Evolutionary conservation across 2,329 filamentous ascomycete genomes (phyloP), one percentile per base, ranked within the genome.

Genomic region (Coniochaeta pulveracea): DNA sequence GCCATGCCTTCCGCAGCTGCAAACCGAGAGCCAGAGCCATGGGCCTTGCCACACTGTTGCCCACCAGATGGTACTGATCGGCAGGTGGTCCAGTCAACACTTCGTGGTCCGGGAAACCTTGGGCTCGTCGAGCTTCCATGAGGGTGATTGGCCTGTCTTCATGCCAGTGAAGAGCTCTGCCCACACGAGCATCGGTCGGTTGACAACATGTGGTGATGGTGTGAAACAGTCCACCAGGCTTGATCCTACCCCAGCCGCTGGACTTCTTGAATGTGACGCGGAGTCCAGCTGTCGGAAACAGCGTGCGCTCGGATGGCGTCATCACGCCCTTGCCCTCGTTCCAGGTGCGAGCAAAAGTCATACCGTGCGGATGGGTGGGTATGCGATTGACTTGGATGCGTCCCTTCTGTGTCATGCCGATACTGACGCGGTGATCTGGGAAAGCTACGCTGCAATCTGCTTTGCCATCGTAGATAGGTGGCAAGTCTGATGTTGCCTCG

Each of bases 31-130:
- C 72, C 12, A 85, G 52, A 0, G 81, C 72, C 1, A 84, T 69
- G 16, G 73, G 69, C 7, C 82, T 61, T 3, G 82, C 72, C 0
- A 93, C 84, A 18, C 77, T 83, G 50, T 93, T 93, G 0, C 85
- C 85, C 0, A 88, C 62, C 14, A 84, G 72, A 35, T 65, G 69
- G 57, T 71, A 76, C 47, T 84, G 77, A 2, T 75, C 57, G 0
- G 23, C 8, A 0, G 65, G 50, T 0, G 34, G 46, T 0, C 83
- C 83, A 1, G 88, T 51, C 1, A 93, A 50, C 0, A 88, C 66
- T 37, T 89, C 84, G 5, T 75, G 42, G 35, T 89, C 80, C 0
- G 64, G 72, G 25, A 81, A 75, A 0, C 80, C 79, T 49, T 91
- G 84, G 0, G 76, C 78, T 2, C 80, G 61, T 2, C 79, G 58